These are phyloP conservation scores for Eucalyptus fibrosa DNA, from an alignment of 345 rosid species.

Conservation along the genomic window DNA sequence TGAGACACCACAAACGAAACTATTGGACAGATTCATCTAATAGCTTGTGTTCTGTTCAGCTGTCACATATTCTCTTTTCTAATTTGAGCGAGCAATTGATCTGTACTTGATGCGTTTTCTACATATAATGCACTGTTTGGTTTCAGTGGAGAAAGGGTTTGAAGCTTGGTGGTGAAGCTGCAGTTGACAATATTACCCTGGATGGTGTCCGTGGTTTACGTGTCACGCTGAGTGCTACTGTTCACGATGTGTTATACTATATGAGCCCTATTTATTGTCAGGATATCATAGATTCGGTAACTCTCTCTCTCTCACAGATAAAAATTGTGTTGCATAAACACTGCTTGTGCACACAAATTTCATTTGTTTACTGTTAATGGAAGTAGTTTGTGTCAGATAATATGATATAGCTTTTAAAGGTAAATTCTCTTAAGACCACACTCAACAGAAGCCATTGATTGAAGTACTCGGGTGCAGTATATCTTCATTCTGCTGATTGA, in stretches of 20 bases:
- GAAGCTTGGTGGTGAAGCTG: conserved; percentile 93
- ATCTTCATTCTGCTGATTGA: not conserved
- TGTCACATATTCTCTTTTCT: not conserved
- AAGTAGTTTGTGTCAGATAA: not conserved
- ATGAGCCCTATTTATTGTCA: conserved; percentile 98
- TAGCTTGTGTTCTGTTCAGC: not conserved
- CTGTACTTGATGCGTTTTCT: not conserved
- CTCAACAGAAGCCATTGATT: not conserved
- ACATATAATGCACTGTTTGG: not conserved
- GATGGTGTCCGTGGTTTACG: conserved; percentile 94
- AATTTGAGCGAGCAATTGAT: not conserved
- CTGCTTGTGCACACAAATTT: not conserved
- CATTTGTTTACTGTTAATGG: not conserved
- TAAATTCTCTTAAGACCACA: not conserved
- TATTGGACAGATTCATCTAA: not conserved
- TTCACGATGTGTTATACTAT: conserved; percentile 91
- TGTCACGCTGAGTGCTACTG: conserved; percentile 85
- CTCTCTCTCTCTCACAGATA: not conserved
- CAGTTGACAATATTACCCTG: conserved; percentile 87
- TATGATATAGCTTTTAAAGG: not conserved
- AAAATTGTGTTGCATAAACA: not conserved
- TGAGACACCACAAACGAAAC: not conserved
- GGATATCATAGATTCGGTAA: conserved; percentile 87
- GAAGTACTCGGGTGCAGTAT: not conserved
- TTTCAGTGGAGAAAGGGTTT: conserved; percentile 96